A percentile compares a stretch with the other conserved stretches of the same genome.
These are phyloP conservation scores for Fraxinus excelsior DNA, from an alignment of 257 asterid genomes.

Conservation along the genomic window DNA sequence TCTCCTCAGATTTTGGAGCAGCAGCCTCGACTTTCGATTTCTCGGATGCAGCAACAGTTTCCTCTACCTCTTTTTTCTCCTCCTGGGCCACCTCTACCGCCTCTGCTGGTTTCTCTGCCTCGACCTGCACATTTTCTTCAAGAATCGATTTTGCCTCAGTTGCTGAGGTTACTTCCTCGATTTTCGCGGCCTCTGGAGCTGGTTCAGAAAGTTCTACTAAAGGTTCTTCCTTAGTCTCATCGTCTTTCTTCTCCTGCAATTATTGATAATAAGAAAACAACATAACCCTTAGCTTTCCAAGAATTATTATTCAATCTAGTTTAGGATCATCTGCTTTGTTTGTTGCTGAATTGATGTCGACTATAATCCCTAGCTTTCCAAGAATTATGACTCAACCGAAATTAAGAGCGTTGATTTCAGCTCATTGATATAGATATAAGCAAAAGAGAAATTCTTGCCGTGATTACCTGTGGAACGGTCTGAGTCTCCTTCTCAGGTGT, in stretches of 20 bases:
- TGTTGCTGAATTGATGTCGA: too few relatives aligned
- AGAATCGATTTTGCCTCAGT: not conserved
- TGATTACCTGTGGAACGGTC: constrained; percentile 39
- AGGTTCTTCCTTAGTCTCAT: constrained; percentile 42
- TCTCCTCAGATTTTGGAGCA: constrained; percentile 19
- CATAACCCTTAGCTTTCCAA: not conserved
- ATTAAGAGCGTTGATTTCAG: not conserved
- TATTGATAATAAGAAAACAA: not conserved
- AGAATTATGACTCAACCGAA: not conserved
- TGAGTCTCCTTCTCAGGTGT: constrained; percentile 41
- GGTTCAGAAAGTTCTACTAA: constrained; percentile 46
- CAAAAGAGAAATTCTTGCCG: not conserved
- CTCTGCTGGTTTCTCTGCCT: constrained; percentile 23
- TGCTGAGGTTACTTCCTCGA: constrained; percentile 32
- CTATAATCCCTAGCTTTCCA: too few relatives aligned
- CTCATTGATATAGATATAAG: not conserved
- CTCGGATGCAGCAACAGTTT: constrained; percentile 29
- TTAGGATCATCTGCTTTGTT: too few relatives aligned
- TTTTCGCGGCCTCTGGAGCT: constrained; percentile 42
- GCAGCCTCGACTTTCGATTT: constrained; percentile 27
- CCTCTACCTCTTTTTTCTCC: constrained; percentile 29
- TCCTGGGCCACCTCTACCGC: constrained; percentile 32
- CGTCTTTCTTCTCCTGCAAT: constrained; percentile 51
- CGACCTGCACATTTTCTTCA: constrained; percentile 17
- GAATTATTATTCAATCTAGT: too few relatives aligned